Base-by-base conservation (phyloP, 2,329 filamentous ascomycete genomes). In the Calonectria fujianensis region DNA sequence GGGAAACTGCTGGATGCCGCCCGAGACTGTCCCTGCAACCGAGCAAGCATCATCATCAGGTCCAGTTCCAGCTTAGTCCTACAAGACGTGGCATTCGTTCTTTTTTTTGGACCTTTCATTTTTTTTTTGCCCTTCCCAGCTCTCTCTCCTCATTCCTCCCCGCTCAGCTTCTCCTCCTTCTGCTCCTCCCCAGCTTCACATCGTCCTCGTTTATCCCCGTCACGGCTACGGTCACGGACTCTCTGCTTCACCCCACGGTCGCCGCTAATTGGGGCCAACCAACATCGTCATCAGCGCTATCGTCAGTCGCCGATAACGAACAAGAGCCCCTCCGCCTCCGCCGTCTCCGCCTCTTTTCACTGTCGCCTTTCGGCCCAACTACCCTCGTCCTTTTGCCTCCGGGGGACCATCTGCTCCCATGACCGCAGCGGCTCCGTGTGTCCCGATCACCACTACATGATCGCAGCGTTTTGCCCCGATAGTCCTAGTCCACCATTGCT, bases 281-380 rank as follows among this genome's bases (percentile, higher is more conserved):
- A 57, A 77, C 79, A 76, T 80, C 78, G 77, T 79, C 80, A 78
- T 81, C 72, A 76, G 79, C 77, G 78, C 80, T 81, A 80, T 81
- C 79, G 78, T 78, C 77, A 73, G 74, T 29, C 75, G 65, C 78
- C 76, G 79, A 81, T 78, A 81, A 79, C 78, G 74, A 80, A 77
- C 73, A 69, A 80, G 64, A 76, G 75, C 79, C 79, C 79, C 80
- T 80, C 79, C 76, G 77, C 72, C 57, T 73, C 69, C 68, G 41
- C 50, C 70, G 68, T 54, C 70, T 69, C 72, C 72, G 50, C 63
- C 69, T 73, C 67, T 71, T 45, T 50, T 50, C 24, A 41, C 37
- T 41, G 39, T 67, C 61, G 50, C 59, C 59, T 74, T 61, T 61
- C 57, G 37, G 57, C 57, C 50, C 69, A 69, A 69, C 70, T 61